A percentile compares a stretch with the other conserved stretches of the same genome.
Evolutionary conservation across 345 rosid genomes (phyloP).

Genomic region (Lumnitzera littorea): DNA sequence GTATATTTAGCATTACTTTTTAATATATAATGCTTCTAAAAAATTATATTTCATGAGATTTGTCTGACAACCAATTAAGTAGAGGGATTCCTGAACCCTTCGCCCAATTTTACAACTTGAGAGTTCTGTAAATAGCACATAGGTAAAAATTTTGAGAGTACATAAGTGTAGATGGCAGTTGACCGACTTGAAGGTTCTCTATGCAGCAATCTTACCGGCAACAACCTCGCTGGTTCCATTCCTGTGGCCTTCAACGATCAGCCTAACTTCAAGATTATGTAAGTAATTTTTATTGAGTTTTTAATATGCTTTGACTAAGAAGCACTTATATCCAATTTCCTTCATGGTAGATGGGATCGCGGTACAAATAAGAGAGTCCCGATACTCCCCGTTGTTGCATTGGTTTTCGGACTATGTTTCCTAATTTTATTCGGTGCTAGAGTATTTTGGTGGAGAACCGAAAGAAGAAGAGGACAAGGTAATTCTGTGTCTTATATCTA

Average conservation of each 20-base stretch:
- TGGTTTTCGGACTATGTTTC: constrained; percentile 17
- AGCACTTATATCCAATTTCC: background rate
- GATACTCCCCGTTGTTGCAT: constrained; percentile 24
- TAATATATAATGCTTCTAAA: too few relatives aligned
- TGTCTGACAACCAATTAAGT: too few relatives aligned
- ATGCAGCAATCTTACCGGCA: constrained; percentile 32
- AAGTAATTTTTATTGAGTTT: background rate
- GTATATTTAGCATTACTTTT: too few relatives aligned
- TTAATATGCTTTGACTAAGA: background rate
- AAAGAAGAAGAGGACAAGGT: constrained; percentile 15
- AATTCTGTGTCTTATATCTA: background rate
- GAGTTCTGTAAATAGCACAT: background rate
- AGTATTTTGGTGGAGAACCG: constrained; percentile 11
- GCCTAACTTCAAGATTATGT: background rate
- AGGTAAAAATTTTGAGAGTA: background rate
- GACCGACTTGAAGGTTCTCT: background rate
- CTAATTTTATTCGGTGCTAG: constrained; percentile 9
- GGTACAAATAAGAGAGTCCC: constrained; percentile 9
- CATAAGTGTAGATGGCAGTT: background rate
- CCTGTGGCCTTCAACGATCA: constrained; percentile 21
- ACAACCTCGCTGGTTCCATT: constrained; percentile 38
- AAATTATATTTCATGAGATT: too few relatives aligned
- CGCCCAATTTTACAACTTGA: background rate
- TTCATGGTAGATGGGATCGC: constrained; percentile 22
- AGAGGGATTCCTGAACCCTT: background rate